Evolutionary conservation across 177 flowering plant genomes (phyloP).

Genomic region (Vitis hybrid): DNA sequence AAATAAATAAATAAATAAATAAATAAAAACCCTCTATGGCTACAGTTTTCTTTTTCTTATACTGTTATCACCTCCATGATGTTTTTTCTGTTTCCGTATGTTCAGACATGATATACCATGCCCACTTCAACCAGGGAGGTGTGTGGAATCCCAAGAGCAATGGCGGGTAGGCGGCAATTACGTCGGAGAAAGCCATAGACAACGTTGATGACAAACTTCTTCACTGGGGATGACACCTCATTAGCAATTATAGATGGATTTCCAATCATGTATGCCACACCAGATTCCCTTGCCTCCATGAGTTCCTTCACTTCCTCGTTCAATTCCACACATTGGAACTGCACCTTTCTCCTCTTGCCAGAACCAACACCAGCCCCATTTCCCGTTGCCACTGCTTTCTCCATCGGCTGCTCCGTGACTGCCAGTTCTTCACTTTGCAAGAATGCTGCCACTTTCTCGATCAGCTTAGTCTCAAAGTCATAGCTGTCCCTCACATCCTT

Average conservation of each 20-base stretch:
- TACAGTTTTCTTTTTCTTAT: too few relatives aligned
- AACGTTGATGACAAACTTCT: constrained; percentile 44
- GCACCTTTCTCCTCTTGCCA: constrained; percentile 19
- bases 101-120: constrained; percentile 43
- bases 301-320: constrained; percentile 38
- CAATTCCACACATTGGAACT: constrained; percentile 13
- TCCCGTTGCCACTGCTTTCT: background rate
- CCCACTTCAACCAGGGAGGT: constrained; percentile 59
- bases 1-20: too few relatives aligned
- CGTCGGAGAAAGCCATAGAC: constrained; percentile 50
- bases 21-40: too few relatives aligned
- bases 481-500: constrained; percentile 40
- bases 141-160: constrained; percentile 46
- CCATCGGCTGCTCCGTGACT: too few relatives aligned
- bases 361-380: constrained; percentile 9
- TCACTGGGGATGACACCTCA: constrained; percentile 34
- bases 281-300: constrained; percentile 48
- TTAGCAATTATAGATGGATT: constrained; percentile 40
- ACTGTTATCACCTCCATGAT: too few relatives aligned
- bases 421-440: constrained; percentile 9
- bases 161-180: constrained; percentile 45
- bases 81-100: too few relatives aligned
- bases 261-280: constrained; percentile 59
- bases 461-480: constrained; percentile 38
- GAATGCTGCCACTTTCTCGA: constrained; percentile 33